phyloP scores from a whole-genome alignment of 192 early-diverging fungal species.

The Coemansia umbellata region DNA sequence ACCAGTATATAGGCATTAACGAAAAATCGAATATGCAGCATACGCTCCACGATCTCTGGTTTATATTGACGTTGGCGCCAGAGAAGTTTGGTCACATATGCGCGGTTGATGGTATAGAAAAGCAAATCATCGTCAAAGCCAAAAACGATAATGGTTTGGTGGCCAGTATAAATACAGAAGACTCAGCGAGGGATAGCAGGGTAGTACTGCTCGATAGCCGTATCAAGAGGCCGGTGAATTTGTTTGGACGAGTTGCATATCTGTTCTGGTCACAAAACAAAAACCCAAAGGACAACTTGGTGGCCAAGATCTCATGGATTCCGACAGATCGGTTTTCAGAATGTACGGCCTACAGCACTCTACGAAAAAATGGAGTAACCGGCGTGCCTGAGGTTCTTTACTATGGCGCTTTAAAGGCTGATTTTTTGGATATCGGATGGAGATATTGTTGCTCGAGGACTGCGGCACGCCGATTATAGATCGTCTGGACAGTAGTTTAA shows the following conservation, averaged over 20 bases:
- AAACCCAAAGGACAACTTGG: too few species aligned
- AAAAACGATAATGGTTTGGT: not conserved
- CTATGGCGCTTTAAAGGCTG: not conserved
- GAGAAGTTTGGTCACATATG: constrained; percentile 8
- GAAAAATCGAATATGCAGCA: not conserved
- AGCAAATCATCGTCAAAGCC: not conserved
- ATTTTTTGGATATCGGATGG: constrained; percentile 6
- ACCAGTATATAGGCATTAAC: not conserved
- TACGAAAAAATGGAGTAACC: not conserved
- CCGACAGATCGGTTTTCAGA: constrained; percentile 1
- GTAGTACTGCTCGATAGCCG: not conserved
- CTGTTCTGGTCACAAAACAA: not conserved
- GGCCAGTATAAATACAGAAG: not conserved
- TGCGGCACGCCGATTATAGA: not conserved
- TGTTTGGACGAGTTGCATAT: not conserved
- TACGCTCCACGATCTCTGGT: not conserved
- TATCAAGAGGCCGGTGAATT: not conserved
- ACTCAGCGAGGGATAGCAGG: too few species aligned
- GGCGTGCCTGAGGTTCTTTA: not conserved
- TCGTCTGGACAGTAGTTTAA: too few species aligned
- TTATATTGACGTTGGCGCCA: not conserved
- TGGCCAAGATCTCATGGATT: not conserved
- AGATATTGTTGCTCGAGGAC: constrained; percentile 1
- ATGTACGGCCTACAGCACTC: not conserved
- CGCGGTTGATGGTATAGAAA: not conserved